Evolutionary conservation across 257 asterid genomes (phyloP), one percentile per base, ranked within the genome.

Genomic region (Solanum ossicruentum): DNA sequence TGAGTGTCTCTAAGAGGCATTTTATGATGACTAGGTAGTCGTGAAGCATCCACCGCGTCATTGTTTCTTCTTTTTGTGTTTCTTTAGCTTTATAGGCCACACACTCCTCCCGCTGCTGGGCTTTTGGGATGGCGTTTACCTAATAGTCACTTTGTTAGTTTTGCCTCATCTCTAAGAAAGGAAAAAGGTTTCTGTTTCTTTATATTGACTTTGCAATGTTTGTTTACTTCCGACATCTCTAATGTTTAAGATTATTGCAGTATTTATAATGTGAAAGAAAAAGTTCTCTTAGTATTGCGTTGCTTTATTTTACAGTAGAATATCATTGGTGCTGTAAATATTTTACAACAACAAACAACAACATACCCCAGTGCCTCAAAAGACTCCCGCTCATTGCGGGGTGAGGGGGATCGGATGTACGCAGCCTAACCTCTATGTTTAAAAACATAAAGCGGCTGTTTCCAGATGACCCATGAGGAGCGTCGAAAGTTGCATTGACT

Each of bases 1-100:
- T 89, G 88, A 90, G 75, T 26, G 85, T 85, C 86, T 57, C 79
- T 32, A 69, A 70, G 80, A 84, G 84, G 90, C 85, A 55, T 79
- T 16, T 21, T 26, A n/a, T n/a, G n/a, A 51, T 58, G 83, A 41
- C 52, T 61, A 84, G 85, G 81, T 51, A 83, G 82, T 78, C 65
- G 8, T 79, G 86, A 56, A 88, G 88, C 45, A 67, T 75, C 65
- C 49, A 71, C 17, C 51, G 78, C 4, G 16, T 67, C 70, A 36
- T 17, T 69, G 51, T 81, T 78, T 84, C 45, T 39, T 28, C 78
- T 52, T 79, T n/a, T 41, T 67, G 81, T 52, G 75, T 32, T 65
- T 21, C 20, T 17, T 75, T 83, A 52, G 79, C 49, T 70, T 61
- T 65, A 83, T 65, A 47, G 63, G 80, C 79, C 79, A 65, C 43